Percentiles rank a stretch among this genome's conserved stretches.
Evolutionary conservation across 1,284 basidiomycete genomes (phyloP).

Genomic region (Neolentinus lepideus): DNA sequence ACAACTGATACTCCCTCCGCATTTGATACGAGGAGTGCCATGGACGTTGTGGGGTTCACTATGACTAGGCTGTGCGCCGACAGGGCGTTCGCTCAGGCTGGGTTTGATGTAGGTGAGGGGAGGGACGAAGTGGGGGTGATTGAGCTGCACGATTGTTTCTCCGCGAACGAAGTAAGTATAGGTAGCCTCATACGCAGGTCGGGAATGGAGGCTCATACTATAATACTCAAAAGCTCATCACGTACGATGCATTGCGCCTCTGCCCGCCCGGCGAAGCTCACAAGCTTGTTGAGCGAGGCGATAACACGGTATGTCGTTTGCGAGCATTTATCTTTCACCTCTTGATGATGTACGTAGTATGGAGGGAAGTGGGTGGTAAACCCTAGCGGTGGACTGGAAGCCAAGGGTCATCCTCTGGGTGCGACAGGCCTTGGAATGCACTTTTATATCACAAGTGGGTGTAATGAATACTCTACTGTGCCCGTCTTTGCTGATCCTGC

Average conservation of each 20-base stretch:
- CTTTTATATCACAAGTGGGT: slow-evolving; percentile 77
- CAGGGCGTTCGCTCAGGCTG: slow-evolving; percentile 67
- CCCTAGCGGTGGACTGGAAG: slow-evolving; percentile 81
- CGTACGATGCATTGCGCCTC: slow-evolving; percentile 79
- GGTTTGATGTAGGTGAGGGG: slow-evolving; percentile 54
- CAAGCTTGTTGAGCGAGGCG: slow-evolving; percentile 68
- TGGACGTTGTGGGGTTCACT: slow-evolving; percentile 68
- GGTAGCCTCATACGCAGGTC: slow-evolving; percentile 3
- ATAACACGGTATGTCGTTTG: slow-evolving; percentile 64
- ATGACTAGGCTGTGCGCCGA: slow-evolving; percentile 73
- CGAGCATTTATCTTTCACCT: neutral
- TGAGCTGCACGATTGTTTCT: slow-evolving; percentile 84
- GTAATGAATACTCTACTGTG: slow-evolving; percentile 7
- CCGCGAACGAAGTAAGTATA: slow-evolving; percentile 59
- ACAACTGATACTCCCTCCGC: slow-evolving; percentile 58
- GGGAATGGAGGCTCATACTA: neutral
- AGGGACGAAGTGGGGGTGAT: slow-evolving; percentile 77
- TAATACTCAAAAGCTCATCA: slow-evolving; percentile 51
- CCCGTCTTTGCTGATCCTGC: slow-evolving; percentile 4
- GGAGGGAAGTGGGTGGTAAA: slow-evolving; percentile 87
- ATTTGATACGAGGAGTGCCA: slow-evolving; percentile 61
- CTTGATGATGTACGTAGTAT: slow-evolving; percentile 37
- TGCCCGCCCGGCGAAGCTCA: slow-evolving; percentile 66
- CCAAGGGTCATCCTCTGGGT: slow-evolving; percentile 82
- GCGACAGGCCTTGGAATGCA: slow-evolving; percentile 86